A percentile compares a stretch with the other conserved stretches of the same genome.
Conservation (phyloP, 257 asterid genomes). For the Scutellaria baicalensis region DNA sequence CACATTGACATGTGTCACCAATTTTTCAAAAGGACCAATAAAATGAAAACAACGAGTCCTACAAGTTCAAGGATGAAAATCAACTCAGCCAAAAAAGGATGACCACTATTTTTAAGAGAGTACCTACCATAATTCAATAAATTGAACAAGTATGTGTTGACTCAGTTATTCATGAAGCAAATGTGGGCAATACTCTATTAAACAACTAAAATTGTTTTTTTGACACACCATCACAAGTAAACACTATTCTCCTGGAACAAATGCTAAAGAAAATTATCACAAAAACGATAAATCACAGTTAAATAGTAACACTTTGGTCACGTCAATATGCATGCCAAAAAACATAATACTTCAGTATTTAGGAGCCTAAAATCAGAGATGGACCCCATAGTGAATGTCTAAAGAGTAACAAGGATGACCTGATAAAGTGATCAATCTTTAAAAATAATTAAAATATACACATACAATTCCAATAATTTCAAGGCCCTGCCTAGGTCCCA, state of each 20-base stretch:
- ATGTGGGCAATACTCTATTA: neutral
- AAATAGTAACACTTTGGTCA: neutral
- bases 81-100: neutral
- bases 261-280: neutral
- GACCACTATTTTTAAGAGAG: neutral
- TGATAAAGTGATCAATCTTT: no score
- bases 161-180: neutral
- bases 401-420: no score
- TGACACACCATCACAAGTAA: neutral
- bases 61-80: neutral
- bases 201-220: neutral
- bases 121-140: neutral
- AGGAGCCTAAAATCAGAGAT: neutral
- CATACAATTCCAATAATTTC: no score
- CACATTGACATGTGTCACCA: slow-evolving; percentile 18
- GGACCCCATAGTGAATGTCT: neutral
- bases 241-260: neutral
- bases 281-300: neutral
- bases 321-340: neutral
- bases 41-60: neutral
- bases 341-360: neutral
- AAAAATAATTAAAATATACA: no score
- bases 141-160: neutral
- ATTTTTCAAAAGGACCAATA: neutral
- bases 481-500: no score